Percentiles rank a stretch among this genome's conserved stretches.
phyloP scores from a whole-genome alignment of 306 rosid species.

The Lathyrus aphaca region DNA sequence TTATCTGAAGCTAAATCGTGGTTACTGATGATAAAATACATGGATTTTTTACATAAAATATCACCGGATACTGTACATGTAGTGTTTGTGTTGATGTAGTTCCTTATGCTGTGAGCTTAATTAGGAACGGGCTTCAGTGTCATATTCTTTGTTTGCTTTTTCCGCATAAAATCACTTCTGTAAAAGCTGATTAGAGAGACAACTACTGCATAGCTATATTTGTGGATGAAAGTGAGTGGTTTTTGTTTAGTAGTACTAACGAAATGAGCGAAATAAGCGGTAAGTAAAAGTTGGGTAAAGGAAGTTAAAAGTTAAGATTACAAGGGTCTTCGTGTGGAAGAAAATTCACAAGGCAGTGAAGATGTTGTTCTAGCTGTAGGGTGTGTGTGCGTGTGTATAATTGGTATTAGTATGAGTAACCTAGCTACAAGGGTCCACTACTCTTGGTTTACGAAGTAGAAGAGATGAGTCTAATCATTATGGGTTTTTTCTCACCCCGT shows the following conservation, averaged over 20 bases:
- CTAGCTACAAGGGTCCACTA: conserved; percentile 51
- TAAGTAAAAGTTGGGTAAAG: conserved; percentile 45
- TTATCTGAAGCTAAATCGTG: conserved; percentile 38
- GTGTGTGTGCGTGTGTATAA: conserved; percentile 4
- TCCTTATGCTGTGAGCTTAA: conserved; percentile 41
- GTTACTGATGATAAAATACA: conserved; percentile 1
- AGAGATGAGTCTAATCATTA: conserved; percentile 60
- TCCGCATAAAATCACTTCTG: conserved; percentile 63
- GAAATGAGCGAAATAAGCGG: conserved; percentile 41
- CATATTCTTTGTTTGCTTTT: conserved; percentile 42
- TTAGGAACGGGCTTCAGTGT: not conserved
- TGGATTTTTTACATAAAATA: conserved; percentile 45
- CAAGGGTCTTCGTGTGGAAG: conserved; percentile 46
- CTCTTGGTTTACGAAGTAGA: conserved; percentile 59
- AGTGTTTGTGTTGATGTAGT: conserved; percentile 40
- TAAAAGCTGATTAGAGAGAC: conserved; percentile 63
- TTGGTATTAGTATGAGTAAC: conserved; percentile 36
- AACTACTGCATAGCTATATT: conserved; percentile 39
- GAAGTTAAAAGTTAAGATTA: conserved; percentile 37
- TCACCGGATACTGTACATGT: conserved; percentile 40
- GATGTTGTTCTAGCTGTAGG: conserved; percentile 66
- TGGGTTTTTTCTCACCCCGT: conserved; percentile 38
- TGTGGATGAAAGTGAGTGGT: conserved; percentile 48
- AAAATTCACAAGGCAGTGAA: conserved; percentile 45
- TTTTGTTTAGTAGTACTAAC: conserved; percentile 26